Evolutionary conservation across 306 rosid genomes (phyloP), one percentile per base, ranked within the genome.

Genomic region (Lathyrus oleraceus): DNA sequence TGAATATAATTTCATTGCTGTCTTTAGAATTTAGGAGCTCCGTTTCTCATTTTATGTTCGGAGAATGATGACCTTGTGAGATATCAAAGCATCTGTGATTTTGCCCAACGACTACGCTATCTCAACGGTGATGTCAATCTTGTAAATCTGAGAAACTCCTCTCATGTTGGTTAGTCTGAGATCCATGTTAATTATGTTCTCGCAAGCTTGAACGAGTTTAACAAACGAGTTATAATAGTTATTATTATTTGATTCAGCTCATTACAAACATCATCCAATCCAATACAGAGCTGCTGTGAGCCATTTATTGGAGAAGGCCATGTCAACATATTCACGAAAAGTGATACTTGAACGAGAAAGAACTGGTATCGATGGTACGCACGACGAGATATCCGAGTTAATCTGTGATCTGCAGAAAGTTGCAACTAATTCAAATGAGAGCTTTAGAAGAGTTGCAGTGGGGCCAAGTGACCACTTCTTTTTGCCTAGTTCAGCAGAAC

Each of bases 11-110:
- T 54, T 67, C 53, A 47, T 75, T 59, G 51, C 21, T 36, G 30
- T 68, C 12, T 62, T 67, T 61, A 94, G 99, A 89, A 89, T 74
- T 79, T 91, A 45, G 97, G 97, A 56, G 97, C 99, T 67, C 95
- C 99, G 10, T 91, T 83, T 87, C 99, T 94, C 81, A 70, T 94
- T 71, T 65, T 94, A 42, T 86, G 92, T 79, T 90, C 99, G 5
- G 95, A 87, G 78, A 87, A 91, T 72, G 99, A 94, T 78, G 86
- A 89, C 58, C 86, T 81, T 45, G 92, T 96, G 61, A 85, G 92
- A 28, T 85, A 68, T 74, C 84, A 83, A 71, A 78, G 89, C 30
- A 77, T 94, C 68, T 76, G 74, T 62, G 85, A 81, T 60, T 94
- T 94, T 60, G 85, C 78, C 72, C 91, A 81, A 45, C 84, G 89